Percentiles rank a stretch among this genome's conserved stretches.
phyloP scores from a whole-genome alignment of 1,139 yeast genomes.

The Diutina sp. region DNA sequence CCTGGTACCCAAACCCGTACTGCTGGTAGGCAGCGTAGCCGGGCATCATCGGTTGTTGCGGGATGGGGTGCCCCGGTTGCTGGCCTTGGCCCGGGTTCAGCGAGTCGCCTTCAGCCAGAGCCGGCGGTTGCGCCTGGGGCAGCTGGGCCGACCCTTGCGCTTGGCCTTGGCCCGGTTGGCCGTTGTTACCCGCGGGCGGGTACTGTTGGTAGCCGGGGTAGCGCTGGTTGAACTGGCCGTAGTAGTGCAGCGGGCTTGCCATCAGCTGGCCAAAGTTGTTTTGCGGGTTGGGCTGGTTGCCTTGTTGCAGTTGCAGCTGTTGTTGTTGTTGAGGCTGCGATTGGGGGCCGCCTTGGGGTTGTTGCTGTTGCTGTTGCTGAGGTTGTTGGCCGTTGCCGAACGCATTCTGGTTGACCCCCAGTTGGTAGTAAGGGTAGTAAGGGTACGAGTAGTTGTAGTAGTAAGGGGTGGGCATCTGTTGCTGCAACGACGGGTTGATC shows the following conservation, averaged over 20 bases:
- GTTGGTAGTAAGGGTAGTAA: not conserved
- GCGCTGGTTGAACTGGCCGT: constrained; percentile 22
- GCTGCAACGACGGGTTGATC: constrained; percentile 1
- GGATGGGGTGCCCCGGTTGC: constrained; percentile 7
- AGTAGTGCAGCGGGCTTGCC: constrained; percentile 12
- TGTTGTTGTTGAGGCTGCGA: constrained; percentile 1
- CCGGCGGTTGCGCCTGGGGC: constrained; percentile 14
- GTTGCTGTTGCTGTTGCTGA: not conserved
- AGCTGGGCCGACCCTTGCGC: constrained; percentile 6
- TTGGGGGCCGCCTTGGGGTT: not conserved
- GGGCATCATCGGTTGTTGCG: constrained; percentile 16
- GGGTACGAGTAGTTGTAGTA: not conserved
- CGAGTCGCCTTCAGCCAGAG: constrained; percentile 3
- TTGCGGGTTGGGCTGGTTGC: constrained; percentile 1
- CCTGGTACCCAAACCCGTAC: constrained; percentile 35
- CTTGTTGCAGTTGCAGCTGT: not conserved
- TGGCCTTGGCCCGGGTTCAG: constrained; percentile 5
- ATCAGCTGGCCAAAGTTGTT: not conserved
- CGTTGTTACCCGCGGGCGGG: not conserved
- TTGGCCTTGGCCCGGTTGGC: not conserved
- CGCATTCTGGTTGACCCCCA: not conserved
- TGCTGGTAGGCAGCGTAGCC: constrained; percentile 36
- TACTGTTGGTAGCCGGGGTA: constrained; percentile 15
- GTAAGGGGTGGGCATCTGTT: constrained; percentile 1
- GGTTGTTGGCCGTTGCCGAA: not conserved